Base-by-base conservation (phyloP, 2,329 filamentous ascomycete genomes). In the Venturia pyrina region DNA sequence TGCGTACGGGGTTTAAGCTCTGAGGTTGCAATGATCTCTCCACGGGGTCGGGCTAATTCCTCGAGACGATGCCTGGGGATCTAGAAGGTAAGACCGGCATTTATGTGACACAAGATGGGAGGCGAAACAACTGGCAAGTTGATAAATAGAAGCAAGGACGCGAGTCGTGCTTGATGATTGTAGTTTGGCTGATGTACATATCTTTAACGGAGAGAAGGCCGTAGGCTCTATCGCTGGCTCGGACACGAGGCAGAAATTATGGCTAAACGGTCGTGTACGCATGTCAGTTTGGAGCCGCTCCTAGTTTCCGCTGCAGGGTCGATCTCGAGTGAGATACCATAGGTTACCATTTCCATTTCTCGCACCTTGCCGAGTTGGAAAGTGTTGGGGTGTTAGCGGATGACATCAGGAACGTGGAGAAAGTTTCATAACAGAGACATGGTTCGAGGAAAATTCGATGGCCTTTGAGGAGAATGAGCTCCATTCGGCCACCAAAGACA, bases 251-350 rank as follows among this genome's bases (percentile, higher is more conserved):
- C 32, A 59, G 53, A 19, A 37, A 17, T 59, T 37, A 5, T 34
- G 19, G 32, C 28, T 19, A n/a, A 37, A 59, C 17, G 53, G 10
- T 56, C 19, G 50, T 28, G 32, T 19, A 19, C 19, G 53, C 53
- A 28, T 59, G 28, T 59, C 53, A 37, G n/a, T 19, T 34, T 59
- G 53, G 53, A 59, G 53, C 53, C 32, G 32, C 15, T 59, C 53
- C 32, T 59, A 59, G 53, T 59, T 37, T 59, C 53, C 53, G 53
- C 53, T 59, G 53, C 53, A 59, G 32, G 15, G 28, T n/a, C 32
- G 53, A 59, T 59, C 53, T 59, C 28, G 53, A 32, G 28, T 37
- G 53, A 59, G 24, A 13, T 5, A 37, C 53, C 28, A 28, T 37
- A 37, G 46, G 46, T 50, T 50, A 19, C 15, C 24, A 57, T 37